phyloP scores from a whole-genome alignment of 805 yeast species.

The Ogataea pini region DNA sequence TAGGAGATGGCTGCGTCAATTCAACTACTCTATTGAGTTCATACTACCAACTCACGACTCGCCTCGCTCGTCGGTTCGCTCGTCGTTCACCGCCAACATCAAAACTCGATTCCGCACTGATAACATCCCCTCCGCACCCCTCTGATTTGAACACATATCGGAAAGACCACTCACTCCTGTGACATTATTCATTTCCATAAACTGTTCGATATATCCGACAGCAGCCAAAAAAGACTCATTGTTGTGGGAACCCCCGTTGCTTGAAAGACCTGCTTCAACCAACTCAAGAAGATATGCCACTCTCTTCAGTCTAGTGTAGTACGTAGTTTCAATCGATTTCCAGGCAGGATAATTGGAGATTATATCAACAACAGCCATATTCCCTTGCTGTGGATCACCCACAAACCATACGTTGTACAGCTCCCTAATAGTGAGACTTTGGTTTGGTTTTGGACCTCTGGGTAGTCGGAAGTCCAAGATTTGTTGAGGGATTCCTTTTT shows the following conservation, averaged over 20 bases:
- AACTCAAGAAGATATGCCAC: conserved; percentile 18
- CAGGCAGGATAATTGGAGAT: conserved; percentile 14
- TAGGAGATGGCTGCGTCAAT: no score
- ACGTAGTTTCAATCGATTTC: conserved; percentile 20
- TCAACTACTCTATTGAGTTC: no score
- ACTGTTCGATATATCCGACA: conserved; percentile 12
- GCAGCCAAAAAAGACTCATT: conserved; percentile 7
- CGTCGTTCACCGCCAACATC: neutral
- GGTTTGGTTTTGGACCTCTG: conserved; percentile 19
- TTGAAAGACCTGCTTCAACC: conserved; percentile 8
- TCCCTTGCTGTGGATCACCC: conserved; percentile 10
- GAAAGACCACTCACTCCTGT: conserved; percentile 21
- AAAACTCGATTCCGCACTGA: conserved; percentile 7
- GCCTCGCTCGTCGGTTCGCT: no score
- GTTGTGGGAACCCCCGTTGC: neutral
- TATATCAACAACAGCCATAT: conserved; percentile 15
- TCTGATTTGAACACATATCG: conserved; percentile 22
- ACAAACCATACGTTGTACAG: conserved; percentile 18
- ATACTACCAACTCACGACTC: no score
- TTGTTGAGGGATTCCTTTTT: conserved; percentile 17
- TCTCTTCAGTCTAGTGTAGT: conserved; percentile 17
- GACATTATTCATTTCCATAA: conserved; percentile 13
- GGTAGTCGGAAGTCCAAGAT: conserved; percentile 14
- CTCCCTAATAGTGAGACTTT: conserved; percentile 15
- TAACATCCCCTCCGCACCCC: conserved; percentile 15